phyloP scores from a whole-genome alignment of 2,329 filamentous ascomycete species.

The Plenodomus tracheiphilus region DNA sequence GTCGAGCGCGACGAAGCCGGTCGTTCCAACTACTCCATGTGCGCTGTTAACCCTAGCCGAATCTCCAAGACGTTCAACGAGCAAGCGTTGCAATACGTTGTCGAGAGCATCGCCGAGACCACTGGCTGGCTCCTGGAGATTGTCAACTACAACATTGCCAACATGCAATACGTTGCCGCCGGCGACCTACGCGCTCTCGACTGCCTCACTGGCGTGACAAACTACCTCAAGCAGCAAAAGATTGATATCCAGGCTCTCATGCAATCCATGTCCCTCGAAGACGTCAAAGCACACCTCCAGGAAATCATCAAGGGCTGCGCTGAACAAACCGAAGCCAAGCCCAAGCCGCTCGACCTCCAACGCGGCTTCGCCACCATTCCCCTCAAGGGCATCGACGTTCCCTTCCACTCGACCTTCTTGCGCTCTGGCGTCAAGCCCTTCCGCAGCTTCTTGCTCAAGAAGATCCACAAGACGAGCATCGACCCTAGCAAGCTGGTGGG shows the following conservation, averaged over 20 bases:
- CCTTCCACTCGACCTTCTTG: slow-evolving; percentile 98
- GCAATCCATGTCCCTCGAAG: slow-evolving; percentile 81
- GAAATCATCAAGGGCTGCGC: slow-evolving; percentile 90
- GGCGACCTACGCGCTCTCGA: slow-evolving; percentile 69
- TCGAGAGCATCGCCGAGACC: slow-evolving; percentile 90
- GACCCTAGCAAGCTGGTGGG: slow-evolving; percentile 95
- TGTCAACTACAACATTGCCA: slow-evolving; percentile 87
- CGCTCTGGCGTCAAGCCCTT: slow-evolving; percentile 98
- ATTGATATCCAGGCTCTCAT: slow-evolving; percentile 95
- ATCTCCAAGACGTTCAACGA: slow-evolving; percentile 99
- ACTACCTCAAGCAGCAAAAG: slow-evolving; percentile 95
- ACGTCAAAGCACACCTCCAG: slow-evolving; percentile 85
- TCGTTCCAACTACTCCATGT: slow-evolving; percentile 99
- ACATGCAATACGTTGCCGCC: slow-evolving; percentile 71
- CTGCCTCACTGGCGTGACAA: slow-evolving; percentile 76
- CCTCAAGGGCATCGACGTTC: slow-evolving; percentile 94
- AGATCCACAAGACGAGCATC: slow-evolving; percentile 99
- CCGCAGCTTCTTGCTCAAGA: slow-evolving; percentile 97
- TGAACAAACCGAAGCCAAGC: slow-evolving; percentile 85
- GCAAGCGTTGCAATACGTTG: slow-evolving; percentile 93
- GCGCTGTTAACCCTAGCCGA: slow-evolving; percentile 95
- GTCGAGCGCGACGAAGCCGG: slow-evolving; percentile 93
- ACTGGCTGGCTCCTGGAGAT: slow-evolving; percentile 97
- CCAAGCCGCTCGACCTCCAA: slow-evolving; percentile 83
- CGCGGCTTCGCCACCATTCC: slow-evolving; percentile 97